A percentile compares a stretch with the other conserved stretches of the same genome.
These are phyloP conservation scores for Hippophae rhamnoides DNA, from an alignment of 306 rosid species.

Conservation along the genomic window DNA sequence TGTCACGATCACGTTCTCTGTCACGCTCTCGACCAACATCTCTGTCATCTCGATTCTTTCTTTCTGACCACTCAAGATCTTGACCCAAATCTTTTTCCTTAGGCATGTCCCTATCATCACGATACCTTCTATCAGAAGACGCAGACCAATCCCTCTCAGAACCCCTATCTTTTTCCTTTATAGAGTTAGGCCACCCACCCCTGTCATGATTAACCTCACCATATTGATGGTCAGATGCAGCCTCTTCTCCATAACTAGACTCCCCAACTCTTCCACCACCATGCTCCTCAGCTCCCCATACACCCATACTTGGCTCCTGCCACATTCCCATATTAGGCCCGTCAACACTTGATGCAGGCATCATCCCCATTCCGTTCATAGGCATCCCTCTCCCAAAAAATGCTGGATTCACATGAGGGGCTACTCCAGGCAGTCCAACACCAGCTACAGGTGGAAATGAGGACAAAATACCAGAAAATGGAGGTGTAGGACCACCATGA, in stretches of 20 bases:
- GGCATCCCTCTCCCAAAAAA: conserved; percentile 97
- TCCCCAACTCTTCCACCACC: conserved; percentile 87
- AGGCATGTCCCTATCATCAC: conserved; percentile 79
- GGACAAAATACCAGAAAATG: conserved; percentile 77
- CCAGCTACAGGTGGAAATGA: conserved; percentile 76
- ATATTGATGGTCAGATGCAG: conserved; percentile 85
- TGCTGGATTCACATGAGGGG: conserved; percentile 97
- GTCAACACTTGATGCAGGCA: conserved; percentile 70
- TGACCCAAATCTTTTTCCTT: conserved; percentile 63
- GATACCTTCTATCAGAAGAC: conserved; percentile 72
- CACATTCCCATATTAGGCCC: conserved; percentile 99
- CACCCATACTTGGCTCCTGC: conserved; percentile 91
- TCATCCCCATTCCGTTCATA: conserved; percentile 96
- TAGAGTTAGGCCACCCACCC: conserved; percentile 69
- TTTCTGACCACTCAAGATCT: conserved; percentile 70
- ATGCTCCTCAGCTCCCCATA: conserved; percentile 82
- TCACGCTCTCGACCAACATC: conserved; percentile 62
- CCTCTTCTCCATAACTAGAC: conserved; percentile 96
- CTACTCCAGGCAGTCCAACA: conserved; percentile 89
- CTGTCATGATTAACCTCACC: conserved; percentile 87
- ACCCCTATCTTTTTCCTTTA: conserved; percentile 86
- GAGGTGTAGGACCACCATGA: conserved; percentile 84
- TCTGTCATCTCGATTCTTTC: conserved; percentile 69
- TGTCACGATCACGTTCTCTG: conserved; percentile 43
- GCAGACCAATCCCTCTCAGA: conserved; percentile 95